Percentiles rank a stretch among this genome's conserved stretches.
Evolutionary conservation across 2,329 filamentous ascomycete genomes (phyloP).

Genomic region (Colletotrichum sp.): DNA sequence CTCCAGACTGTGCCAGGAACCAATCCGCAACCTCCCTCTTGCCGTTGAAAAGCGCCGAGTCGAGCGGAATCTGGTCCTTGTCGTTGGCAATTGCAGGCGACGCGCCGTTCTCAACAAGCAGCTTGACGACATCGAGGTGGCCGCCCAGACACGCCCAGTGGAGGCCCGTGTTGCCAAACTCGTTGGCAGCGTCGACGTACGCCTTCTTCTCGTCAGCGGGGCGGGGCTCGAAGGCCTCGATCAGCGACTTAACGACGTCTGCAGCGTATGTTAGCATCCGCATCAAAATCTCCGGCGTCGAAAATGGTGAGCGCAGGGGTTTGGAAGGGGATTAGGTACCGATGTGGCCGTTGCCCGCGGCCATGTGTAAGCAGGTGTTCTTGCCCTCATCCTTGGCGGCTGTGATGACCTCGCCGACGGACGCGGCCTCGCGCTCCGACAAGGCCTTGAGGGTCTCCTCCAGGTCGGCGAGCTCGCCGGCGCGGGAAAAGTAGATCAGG

Average conservation of each 20-base stretch:
- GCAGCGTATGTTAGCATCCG: not conserved
- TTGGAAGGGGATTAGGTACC: constrained; percentile 54
- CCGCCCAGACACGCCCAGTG: constrained; percentile 95
- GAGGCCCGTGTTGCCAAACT: constrained; percentile 86
- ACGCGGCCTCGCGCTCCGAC: constrained; percentile 63
- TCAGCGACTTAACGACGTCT: constrained; percentile 52
- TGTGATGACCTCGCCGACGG: constrained; percentile 68
- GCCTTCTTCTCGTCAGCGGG: constrained; percentile 47
- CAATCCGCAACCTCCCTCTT: constrained; percentile 70
- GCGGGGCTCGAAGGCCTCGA: constrained; percentile 46
- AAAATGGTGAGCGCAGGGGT: not conserved
- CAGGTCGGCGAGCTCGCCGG: constrained; percentile 77
- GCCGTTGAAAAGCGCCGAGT: constrained; percentile 74
- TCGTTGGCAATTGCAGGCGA: constrained; percentile 81
- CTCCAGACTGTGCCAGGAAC: constrained; percentile 55
- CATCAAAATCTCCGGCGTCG: fast-evolving
- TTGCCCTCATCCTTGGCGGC: constrained; percentile 76
- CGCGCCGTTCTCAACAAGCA: constrained; percentile 77
- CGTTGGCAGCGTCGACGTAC: constrained; percentile 74
- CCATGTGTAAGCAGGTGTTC: constrained; percentile 89
- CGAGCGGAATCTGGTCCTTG: constrained; percentile 81
- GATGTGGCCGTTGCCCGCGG: constrained; percentile 85
- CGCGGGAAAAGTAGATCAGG: constrained; percentile 84
- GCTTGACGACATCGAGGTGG: constrained; percentile 80
- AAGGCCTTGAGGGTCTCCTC: constrained; percentile 62